Evolutionary conservation across 1,139 yeast species (phyloP).

Genomic region (Suhomyces taliae): DNA sequence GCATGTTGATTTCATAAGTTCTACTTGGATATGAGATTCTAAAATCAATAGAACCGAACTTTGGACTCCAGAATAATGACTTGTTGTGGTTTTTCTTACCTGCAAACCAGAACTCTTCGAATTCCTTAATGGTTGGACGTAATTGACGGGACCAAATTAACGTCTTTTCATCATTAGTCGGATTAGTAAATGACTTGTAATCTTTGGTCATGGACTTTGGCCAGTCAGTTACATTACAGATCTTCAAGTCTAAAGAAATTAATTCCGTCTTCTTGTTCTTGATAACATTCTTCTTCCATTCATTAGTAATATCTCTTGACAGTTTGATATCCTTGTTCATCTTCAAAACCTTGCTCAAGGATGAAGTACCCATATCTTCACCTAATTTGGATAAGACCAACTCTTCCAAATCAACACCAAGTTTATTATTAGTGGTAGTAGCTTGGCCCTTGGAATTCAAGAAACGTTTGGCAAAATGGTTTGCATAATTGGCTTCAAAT

Average conservation of each 20-base stretch:
- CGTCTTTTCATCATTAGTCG: slow-evolving; percentile 39
- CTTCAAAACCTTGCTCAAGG: slow-evolving; percentile 78
- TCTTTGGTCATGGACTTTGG: slow-evolving; percentile 55
- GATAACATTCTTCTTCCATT: slow-evolving; percentile 42
- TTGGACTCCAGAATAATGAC: slow-evolving; percentile 78
- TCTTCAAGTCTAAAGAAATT: slow-evolving; percentile 45
- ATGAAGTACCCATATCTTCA: slow-evolving; percentile 78
- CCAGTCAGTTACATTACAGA: slow-evolving; percentile 55
- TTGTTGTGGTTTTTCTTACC: slow-evolving; percentile 70
- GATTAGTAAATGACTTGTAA: slow-evolving; percentile 48
- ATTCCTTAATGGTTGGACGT: slow-evolving; percentile 36
- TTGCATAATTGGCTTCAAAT: slow-evolving; percentile 83
- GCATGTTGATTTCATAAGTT: slow-evolving; percentile 77
- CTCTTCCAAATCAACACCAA: slow-evolving; percentile 66
- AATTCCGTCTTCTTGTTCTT: slow-evolving; percentile 19
- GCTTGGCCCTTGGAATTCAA: slow-evolving; percentile 47
- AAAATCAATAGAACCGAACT: slow-evolving; percentile 79
- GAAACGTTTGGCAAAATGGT: slow-evolving; percentile 84
- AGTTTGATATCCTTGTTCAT: slow-evolving; percentile 84
- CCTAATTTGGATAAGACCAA: slow-evolving; percentile 67
- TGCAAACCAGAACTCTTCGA: slow-evolving; percentile 49
- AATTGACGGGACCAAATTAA: slow-evolving; percentile 49
- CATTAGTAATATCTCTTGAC: slow-evolving; percentile 60
- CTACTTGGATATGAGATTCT: slow-evolving; percentile 63
- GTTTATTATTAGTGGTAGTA: slow-evolving; percentile 14